Conservation (phyloP, 768 basidiomycete genomes). For the Mycena crocata region DNA sequence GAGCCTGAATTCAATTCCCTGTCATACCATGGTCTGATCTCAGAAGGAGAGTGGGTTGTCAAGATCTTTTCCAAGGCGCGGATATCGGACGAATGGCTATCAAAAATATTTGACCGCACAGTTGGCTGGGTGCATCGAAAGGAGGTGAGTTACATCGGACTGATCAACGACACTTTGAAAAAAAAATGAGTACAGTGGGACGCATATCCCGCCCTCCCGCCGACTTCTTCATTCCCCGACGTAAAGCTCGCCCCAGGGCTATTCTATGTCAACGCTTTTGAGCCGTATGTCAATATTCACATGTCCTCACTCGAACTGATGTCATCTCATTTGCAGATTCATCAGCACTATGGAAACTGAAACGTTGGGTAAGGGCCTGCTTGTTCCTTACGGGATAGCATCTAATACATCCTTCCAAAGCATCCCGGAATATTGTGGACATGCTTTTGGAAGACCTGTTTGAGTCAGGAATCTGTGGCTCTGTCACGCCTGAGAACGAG, state of each 20-base stretch:
- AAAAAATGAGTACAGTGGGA: constrained; percentile 68
- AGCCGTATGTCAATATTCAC: constrained; percentile 69
- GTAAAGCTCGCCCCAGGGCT: constrained; percentile 82
- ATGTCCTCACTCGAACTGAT: constrained; percentile 7
- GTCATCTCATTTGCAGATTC: constrained; percentile 56
- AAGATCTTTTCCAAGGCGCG: constrained; percentile 86
- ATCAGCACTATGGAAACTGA: constrained; percentile 97
- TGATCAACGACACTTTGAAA: neutral
- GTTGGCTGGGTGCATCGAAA: constrained; percentile 88
- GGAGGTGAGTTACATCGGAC: constrained; percentile 61
- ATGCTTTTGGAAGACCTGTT: constrained; percentile 81
- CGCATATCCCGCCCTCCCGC: constrained; percentile 79
- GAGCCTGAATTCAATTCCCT: constrained; percentile 90
- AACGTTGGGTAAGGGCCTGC: too few relatives aligned
- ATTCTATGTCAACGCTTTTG: constrained; percentile 93
- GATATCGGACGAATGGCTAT: constrained; percentile 78
- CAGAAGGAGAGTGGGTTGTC: constrained; percentile 74
- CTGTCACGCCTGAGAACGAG: constrained; percentile 15
- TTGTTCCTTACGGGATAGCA: too few relatives aligned
- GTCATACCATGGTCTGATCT: constrained; percentile 77
- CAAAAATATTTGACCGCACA: constrained; percentile 69
- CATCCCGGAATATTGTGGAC: constrained; percentile 87
- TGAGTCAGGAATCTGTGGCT: constrained; percentile 74
- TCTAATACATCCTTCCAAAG: too few relatives aligned
- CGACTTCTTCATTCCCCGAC: constrained; percentile 77